These are phyloP conservation scores for Phtheirospermum japonicum DNA, from an alignment of 257 asterid genomes.

Conservation along the genomic window DNA sequence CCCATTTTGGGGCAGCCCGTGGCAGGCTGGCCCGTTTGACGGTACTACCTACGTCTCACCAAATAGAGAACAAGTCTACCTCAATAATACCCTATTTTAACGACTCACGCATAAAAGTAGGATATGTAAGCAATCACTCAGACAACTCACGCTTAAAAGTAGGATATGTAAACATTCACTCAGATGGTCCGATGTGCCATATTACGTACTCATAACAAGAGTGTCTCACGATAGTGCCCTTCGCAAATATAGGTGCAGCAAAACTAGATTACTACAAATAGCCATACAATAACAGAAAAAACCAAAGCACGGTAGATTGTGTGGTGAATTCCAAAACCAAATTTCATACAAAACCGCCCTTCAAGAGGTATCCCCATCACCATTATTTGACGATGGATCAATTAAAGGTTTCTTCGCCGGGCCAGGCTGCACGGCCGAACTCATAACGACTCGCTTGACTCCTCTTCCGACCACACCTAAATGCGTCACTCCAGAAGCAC, in stretches of 20 bases:
- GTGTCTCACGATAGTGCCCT: not conserved
- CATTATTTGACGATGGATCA: constrained; percentile 49
- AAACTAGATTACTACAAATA: not conserved
- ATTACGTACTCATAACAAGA: not conserved
- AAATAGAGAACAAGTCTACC: no score
- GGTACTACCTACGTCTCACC: no score
- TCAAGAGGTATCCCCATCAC: constrained; percentile 48
- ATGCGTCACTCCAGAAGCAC: constrained; percentile 63
- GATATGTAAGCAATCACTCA: no score
- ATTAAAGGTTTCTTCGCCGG: constrained; percentile 57
- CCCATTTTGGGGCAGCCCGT: no score
- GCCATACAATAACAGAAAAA: not conserved
- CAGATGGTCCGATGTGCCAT: not conserved
- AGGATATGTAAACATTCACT: not conserved
- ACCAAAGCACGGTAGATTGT: not conserved
- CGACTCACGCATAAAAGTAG: no score
- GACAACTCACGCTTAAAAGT: no score
- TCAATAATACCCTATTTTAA: no score
- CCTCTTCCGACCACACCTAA: constrained; percentile 98
- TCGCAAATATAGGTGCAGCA: not conserved
- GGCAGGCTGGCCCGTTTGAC: no score
- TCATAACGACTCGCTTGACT: constrained; percentile 76
- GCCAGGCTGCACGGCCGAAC: constrained; percentile 43
- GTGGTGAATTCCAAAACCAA: not conserved
- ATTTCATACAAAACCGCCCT: not conserved